Evolutionary conservation across 495 filamentous ascomycete genomes (phyloP).

Genomic region (Penicillium soppii): DNA sequence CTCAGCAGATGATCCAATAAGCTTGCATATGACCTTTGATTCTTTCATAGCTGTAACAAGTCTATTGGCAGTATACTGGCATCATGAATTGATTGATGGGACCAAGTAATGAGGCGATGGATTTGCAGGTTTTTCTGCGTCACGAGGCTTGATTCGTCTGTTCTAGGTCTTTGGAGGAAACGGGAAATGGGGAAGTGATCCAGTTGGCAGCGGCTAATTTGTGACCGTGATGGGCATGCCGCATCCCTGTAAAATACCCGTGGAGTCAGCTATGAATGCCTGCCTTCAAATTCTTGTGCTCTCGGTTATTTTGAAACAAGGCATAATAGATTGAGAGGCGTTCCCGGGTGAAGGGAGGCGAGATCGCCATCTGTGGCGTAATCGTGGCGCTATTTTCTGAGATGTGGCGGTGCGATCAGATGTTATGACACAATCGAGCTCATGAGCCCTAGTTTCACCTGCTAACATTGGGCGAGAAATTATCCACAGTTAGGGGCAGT

Average conservation of each 20-base stretch:
- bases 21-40: background rate
- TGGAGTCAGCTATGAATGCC: no score
- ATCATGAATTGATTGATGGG: no score
- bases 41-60: background rate
- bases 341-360: no score
- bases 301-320: no score
- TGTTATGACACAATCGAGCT: no score
- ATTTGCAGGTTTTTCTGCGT: background rate
- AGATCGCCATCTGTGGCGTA: background rate
- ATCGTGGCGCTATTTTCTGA: no score
- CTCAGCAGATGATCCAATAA: background rate
- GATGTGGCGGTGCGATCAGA: constrained; percentile 1
- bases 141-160: background rate
- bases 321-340: no score
- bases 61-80: background rate
- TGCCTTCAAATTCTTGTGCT: no score
- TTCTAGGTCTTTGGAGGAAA: background rate
- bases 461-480: no score
- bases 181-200: background rate
- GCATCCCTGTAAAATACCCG: no score
- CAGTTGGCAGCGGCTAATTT: background rate
- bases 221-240: no score
- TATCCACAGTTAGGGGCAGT: no score
- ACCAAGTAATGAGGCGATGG: background rate
- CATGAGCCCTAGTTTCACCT: background rate